phyloP scores from a whole-genome alignment of 306 rosid genomes.

The Glycine latifolia region DNA sequence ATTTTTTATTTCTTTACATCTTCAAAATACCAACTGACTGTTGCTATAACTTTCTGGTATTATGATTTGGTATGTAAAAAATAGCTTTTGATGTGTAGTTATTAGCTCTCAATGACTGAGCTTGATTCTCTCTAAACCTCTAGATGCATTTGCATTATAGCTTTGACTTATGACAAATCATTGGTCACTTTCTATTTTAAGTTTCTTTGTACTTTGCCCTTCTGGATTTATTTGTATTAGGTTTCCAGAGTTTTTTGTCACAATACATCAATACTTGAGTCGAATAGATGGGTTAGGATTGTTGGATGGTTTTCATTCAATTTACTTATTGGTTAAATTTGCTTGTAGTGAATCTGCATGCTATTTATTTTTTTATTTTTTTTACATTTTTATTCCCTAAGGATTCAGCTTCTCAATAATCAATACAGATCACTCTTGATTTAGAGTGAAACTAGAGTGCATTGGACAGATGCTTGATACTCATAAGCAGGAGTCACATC shows the following conservation, averaged over 20 bases:
- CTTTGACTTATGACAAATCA: slow-evolving; percentile 22
- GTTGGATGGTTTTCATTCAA: slow-evolving; percentile 19
- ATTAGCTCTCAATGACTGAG: slow-evolving; percentile 28
- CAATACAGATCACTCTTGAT: background rate
- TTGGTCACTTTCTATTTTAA: slow-evolving; percentile 10
- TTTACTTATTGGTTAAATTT: background rate
- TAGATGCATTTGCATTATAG: slow-evolving; percentile 10
- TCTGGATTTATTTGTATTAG: background rate
- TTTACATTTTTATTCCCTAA: background rate
- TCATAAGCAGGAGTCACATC: background rate
- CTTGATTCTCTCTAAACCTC: slow-evolving; percentile 13
- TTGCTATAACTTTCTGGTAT: slow-evolving; percentile 29
- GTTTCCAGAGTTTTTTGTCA: background rate
- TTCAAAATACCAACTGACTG: background rate
- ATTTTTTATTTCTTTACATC: background rate
- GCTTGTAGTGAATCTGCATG: slow-evolving; percentile 4
- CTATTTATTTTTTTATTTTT: too few relatives aligned
- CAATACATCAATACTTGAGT: background rate
- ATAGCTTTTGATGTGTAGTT: slow-evolving; percentile 11
- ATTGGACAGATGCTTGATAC: background rate
- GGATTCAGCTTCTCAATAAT: slow-evolving; percentile 20
- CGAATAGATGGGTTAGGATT: slow-evolving; percentile 8
- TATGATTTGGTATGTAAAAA: slow-evolving; percentile 8
- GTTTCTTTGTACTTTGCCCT: background rate
- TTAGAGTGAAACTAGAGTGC: slow-evolving; percentile 4